Base-by-base conservation (phyloP, 2,329 filamentous ascomycete genomes). In the Tolypocladium ovalisporum region DNA sequence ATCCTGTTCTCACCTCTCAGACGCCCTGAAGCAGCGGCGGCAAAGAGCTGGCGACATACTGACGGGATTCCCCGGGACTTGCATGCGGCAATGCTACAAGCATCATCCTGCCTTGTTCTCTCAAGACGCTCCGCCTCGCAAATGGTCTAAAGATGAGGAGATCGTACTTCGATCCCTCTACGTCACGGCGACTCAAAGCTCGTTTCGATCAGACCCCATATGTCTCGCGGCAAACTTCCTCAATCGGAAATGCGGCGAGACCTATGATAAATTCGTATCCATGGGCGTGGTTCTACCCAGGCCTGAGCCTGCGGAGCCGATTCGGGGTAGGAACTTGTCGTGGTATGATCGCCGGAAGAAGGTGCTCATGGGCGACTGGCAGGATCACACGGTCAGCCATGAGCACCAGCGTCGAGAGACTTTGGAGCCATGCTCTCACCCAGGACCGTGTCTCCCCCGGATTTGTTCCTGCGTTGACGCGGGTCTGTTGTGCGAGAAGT, bases 401-500 rank as follows among this genome's bases (percentile, higher is more conserved):
- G 74, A 81, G 56, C 80, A 83, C 60, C 77, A 83, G 52, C 72
- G 78, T 19, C 78, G 83, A 40, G 79, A 81, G 37, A 74, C 81
- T 2, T 80, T 82, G 54, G 81, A 85, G 57, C 84, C 87, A 3
- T 92, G 88, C 64, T 78, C 79, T 55, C 88, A 92, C 64, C 80
- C 84, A 34, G 87, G 87, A 0, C 79, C 84, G 2, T 92, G 88
- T 68, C 79, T 79, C 19, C 71, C 71, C 3, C 72, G 73, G 4
- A 78, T 78, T 15, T 93, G 89, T 63, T 73, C 78, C 2, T 93
- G 89, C 65, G 84, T 82, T 19, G 70, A 76, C 53, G 75, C 79
- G 12, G 77, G 78, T 19, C 73, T 90, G 24, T 77, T 87, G 22
- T 93, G 89, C 65, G 88, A 92, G 62, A 87, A 87, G 62, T 85